Percentiles rank a stretch among this genome's conserved stretches.
Evolutionary conservation across 345 rosid genomes (phyloP).

Genomic region (Rhizophora apiculata): DNA sequence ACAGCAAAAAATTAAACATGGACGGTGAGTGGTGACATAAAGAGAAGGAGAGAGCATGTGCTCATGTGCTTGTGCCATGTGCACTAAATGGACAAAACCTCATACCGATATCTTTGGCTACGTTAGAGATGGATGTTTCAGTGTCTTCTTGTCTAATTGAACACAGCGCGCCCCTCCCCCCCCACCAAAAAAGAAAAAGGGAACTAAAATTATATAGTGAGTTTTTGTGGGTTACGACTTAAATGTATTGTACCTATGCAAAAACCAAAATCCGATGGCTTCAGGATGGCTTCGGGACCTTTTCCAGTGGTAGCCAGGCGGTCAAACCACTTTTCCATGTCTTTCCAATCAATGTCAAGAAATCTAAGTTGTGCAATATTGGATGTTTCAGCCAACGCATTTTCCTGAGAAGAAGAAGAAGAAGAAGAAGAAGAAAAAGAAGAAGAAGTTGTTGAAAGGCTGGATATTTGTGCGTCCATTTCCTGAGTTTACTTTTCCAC

Average conservation of each 20-base stretch:
- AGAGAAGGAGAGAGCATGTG: background rate
- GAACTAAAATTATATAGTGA: too few species aligned
- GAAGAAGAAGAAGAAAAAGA: slow-evolving; percentile 26
- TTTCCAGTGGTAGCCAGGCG: slow-evolving; percentile 21
- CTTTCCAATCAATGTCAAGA: slow-evolving; percentile 33
- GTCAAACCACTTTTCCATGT: slow-evolving; percentile 40
- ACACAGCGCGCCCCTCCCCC: background rate
- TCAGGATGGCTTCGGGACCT: slow-evolving; percentile 24
- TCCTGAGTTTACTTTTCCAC: background rate
- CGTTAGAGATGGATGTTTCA: background rate
- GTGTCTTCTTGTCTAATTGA: background rate
- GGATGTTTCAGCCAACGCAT: background rate
- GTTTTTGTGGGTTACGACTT: too few species aligned
- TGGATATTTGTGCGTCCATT: slow-evolving; percentile 2
- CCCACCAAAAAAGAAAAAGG: too few species aligned
- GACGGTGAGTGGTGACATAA: background rate
- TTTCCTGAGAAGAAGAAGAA: background rate
- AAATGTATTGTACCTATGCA: slow-evolving; percentile 32
- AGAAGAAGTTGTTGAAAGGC: slow-evolving; percentile 11
- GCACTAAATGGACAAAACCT: background rate
- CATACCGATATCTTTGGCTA: background rate
- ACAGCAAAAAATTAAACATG: background rate
- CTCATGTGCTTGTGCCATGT: background rate
- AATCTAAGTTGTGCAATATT: slow-evolving; percentile 32
- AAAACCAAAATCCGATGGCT: slow-evolving; percentile 45